Percentiles rank a stretch among this genome's conserved stretches.
Evolutionary conservation across 495 filamentous ascomycete species (phyloP).

Genomic region (Penicillium bovifimosum): DNA sequence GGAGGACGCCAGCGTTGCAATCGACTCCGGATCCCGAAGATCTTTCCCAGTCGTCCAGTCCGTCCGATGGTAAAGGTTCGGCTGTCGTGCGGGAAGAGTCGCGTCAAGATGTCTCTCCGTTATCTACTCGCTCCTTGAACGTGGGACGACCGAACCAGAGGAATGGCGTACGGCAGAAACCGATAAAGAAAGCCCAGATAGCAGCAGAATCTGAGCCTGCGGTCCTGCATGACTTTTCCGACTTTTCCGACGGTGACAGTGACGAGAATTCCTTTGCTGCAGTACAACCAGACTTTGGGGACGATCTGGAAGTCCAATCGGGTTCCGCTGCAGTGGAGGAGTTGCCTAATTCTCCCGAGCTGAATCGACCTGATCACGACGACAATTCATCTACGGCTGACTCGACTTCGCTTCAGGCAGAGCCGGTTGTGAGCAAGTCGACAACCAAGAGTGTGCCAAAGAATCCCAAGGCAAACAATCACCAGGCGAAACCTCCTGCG

Average conservation of each 20-base stretch:
- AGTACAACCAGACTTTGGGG: conserved; percentile 24
- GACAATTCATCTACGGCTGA: conserved; percentile 34
- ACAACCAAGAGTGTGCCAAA: conserved; percentile 12
- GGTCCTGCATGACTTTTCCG: conserved; percentile 24
- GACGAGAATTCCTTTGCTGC: conserved; percentile 33
- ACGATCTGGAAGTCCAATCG: conserved; percentile 20
- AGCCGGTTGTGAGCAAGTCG: conserved; percentile 8
- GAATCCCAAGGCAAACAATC: conserved; percentile 9
- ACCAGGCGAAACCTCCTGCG: conserved; percentile 18
- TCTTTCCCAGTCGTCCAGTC: conserved; percentile 32
- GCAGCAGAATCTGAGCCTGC: conserved; percentile 19
- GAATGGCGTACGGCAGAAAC: conserved; percentile 26
- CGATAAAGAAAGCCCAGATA: conserved; percentile 38
- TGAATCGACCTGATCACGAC: conserved; percentile 54
- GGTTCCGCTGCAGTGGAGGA: conserved; percentile 17
- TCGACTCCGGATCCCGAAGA: conserved; percentile 37
- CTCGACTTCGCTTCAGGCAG: conserved; percentile 3
- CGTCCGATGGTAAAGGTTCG: conserved; percentile 32
- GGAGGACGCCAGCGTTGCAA: conserved; percentile 37
- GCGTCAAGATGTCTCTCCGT: conserved; percentile 30
- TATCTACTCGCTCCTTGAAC: conserved; percentile 36
- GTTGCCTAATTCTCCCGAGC: conserved; percentile 41
- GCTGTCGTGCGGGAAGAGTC: conserved; percentile 14
- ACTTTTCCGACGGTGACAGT: conserved; percentile 37
- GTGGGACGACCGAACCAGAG: conserved; percentile 34